Base-by-base conservation (phyloP, 352 stramenopile species). In the Globisporangium paddicum region DNA sequence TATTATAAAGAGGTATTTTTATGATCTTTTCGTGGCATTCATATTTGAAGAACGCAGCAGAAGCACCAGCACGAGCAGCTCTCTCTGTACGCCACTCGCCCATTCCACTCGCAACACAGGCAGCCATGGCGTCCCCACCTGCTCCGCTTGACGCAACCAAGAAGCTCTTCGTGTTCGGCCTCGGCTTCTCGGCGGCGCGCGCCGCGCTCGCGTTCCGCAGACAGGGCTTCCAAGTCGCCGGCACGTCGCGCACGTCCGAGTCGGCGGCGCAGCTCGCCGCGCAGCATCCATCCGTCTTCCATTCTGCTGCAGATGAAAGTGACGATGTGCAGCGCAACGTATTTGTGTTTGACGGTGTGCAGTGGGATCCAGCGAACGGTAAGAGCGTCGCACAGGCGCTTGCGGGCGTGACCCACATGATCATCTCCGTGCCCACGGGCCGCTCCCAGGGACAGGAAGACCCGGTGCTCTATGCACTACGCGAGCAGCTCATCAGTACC, bases 111-210 rank as follows among this genome's bases (percentile, higher is more conserved):
- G 3, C 6, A 57, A 46, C 10, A 21, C 34, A 35, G 46, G 8
- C 30, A 14, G 23, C 21, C 1, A 53, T 54, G 55, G 4, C 13
- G 19, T 23, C 41, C n/a, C 4, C 19, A 10, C n/a, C 26, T 21
- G 4, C 7, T 23, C 0, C 6, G 1, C 18, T 35, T 14, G 16
- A 14, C 8, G 19, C 32, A 3, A 32, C 28, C 8, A 73, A 75
- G 25, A 86, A 86, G 62, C 72, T 91, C 34, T 96, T 97, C 63
- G 82, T 97, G 23, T 96, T 97, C 62, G 90, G 90, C 32, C 61
- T 97, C 25, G 90, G 90, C 26, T 97, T 88, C 73, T 86, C 88
- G 14, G 89, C 86, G 16, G 72, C 75, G 14, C 80, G 82, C 50
- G 72, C 92, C 7, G 89, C 87, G 5, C 65, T 76, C 19, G 76